A percentile compares a stretch with the other conserved stretches of the same genome.
These are phyloP conservation scores for Geranium incanum DNA, from an alignment of 441 rosid genomes.

Conservation along the genomic window DNA sequence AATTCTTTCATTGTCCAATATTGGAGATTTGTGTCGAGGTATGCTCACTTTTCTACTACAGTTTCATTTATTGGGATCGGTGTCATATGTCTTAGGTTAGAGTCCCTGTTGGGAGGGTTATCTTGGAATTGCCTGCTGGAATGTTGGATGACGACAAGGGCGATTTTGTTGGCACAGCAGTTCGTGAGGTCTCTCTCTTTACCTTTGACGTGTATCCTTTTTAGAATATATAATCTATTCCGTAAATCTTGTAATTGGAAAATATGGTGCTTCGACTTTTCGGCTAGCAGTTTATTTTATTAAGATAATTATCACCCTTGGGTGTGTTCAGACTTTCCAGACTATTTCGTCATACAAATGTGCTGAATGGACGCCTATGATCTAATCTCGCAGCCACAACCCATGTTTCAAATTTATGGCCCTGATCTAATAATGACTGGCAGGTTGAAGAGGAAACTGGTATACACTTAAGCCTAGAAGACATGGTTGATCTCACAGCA, in stretches of 20 bases:
- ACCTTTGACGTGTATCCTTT: neutral
- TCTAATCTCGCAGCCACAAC: too few species aligned
- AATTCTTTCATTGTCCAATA: neutral
- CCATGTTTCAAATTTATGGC: neutral
- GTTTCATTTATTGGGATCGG: slow-evolving; percentile 10
- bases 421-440: slow-evolving; percentile 14
- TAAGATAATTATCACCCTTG: neutral
- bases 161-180: slow-evolving; percentile 84
- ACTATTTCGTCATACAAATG: neutral
- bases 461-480: slow-evolving; percentile 55
- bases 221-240: too few species aligned
- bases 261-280: too few species aligned
- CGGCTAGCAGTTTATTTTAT: too few species aligned
- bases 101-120: slow-evolving; percentile 70
- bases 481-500: slow-evolving; percentile 79
- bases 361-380: neutral
- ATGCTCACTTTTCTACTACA: slow-evolving; percentile 4
- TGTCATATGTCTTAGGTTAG: slow-evolving; percentile 45
- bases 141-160: slow-evolving; percentile 81
- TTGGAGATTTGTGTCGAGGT: slow-evolving; percentile 12
- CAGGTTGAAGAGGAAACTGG: slow-evolving; percentile 92
- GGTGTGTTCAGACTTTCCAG: too few species aligned
- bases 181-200: slow-evolving; percentile 63
- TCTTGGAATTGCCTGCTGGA: slow-evolving; percentile 92
- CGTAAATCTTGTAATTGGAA: too few species aligned